Evolutionary conservation across 2,329 filamentous ascomycete genomes (phyloP), one percentile per base, ranked within the genome.

Genomic region (Aspergillus fumigatiaffinis): DNA sequence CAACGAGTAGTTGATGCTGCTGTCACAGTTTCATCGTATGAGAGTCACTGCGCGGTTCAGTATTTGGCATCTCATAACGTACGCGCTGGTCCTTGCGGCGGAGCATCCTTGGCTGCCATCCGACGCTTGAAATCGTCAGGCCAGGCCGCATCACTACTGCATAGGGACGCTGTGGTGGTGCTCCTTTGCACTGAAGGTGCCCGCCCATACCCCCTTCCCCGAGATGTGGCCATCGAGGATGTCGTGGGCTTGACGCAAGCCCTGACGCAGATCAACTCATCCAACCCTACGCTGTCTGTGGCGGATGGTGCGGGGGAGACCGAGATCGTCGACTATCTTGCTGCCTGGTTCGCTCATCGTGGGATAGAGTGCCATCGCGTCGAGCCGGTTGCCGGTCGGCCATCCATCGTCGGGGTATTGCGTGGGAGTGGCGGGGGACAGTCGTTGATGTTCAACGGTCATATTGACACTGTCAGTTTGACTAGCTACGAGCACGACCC

Each of bases 111-210:
- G 20, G 76, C 76, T 49, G 87, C 84, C 1, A 65, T 92, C 28
- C 77, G 76, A 32, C 80, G 79, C 26, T 66, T 87, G 3, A 60
- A 60, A 73, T 65, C 44, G 52, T 53, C 55, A 2, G 29, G 65
- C 0, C 66, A 73, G 2, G 67, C 76, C 10, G 73, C 72, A 42
- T 58, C 70, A 1, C 60, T 68, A 0, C 62, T 82, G 0, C 70
- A 70, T 7, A 63, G 71, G 0, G 72, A 84, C n/a, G 81, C 84
- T 0, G 77, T 86, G 0, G 79, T 91, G 0, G 80, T 91, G 0
- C 69, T 91, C 1, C 80, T 90, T 46, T 87, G 83, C 60, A 91
- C 88, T 0, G 87, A 90, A 68, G 86, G 86, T 0, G 64, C 66
- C 8, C 78, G 87, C 41, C 76, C 80, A 1, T 88, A 89, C 60